Evolutionary conservation across 306 rosid genomes (phyloP).

Genomic region (Casuarina glauca): DNA sequence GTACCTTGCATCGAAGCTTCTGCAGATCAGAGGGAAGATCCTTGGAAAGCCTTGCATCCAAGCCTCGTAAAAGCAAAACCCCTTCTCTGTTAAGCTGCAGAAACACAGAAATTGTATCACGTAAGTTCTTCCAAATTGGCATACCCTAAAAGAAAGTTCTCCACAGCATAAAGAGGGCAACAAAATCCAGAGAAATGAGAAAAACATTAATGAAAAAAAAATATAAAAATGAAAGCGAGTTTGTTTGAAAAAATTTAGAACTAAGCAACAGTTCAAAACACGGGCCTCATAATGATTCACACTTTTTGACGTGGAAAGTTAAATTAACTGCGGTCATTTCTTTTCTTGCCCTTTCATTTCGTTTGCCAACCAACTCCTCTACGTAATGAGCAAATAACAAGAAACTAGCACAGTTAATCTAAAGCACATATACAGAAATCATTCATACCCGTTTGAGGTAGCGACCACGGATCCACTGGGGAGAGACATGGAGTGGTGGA

Average conservation of each 20-base stretch:
- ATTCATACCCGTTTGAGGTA: constrained; percentile 74
- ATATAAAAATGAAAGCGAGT: neutral
- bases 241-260: neutral
- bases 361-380: neutral
- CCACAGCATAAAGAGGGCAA: neutral
- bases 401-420: constrained; percentile 1
- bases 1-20: constrained; percentile 96
- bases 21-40: constrained; percentile 98
- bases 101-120: constrained; percentile 15
- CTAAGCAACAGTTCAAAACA: neutral
- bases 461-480: constrained; percentile 75
- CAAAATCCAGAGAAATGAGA: neutral
- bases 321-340: neutral
- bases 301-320: neutral
- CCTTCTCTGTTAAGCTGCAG: constrained; percentile 91
- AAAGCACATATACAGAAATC: constrained; percentile 15
- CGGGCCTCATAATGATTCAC: constrained; percentile 11
- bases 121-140: constrained; percentile 8
- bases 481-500: constrained; percentile 78
- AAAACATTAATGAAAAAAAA: neutral
- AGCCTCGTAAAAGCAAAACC: constrained; percentile 81
- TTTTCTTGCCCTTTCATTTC: neutral
- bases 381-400: neutral
- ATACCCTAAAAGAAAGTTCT: neutral
- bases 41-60: constrained; percentile 88